Base-by-base conservation (phyloP, 306 rosid genomes). In the Malus domestica region DNA sequence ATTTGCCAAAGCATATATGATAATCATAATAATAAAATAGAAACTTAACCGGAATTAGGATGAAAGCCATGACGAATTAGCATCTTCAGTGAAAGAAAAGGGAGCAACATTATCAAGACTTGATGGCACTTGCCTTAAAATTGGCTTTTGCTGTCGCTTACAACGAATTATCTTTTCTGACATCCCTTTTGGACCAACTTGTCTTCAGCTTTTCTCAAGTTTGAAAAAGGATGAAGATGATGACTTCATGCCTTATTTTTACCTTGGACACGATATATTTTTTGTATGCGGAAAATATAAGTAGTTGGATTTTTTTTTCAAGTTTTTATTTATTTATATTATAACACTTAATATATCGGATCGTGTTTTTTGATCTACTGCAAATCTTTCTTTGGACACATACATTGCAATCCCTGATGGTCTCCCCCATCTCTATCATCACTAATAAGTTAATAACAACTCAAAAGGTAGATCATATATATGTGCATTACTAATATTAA, bases 171-270 rank as follows among this genome's bases (percentile, higher is more conserved):
- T 72, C 74, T 68, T 79, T 66, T 49, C 54, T 75, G 66, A 65
- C 63, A 7, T 16, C 1, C 80, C 75, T 83, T 83, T 86, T 84
- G 76, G 88, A 76, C 80, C 85, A 67, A 63, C 83, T 80, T 75
- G 85, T 81, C 73, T 65, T 51, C n/a, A 49, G 60, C 84, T 82
- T 83, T 75, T 70, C 10, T 45, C 35, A 80, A 79, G 79, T 76
- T 83, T 77, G 82, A 80, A 86, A 85, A 88, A 84, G 80, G 15
- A 78, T 8, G 73, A 80, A 87, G 73, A 70, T 23, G 74, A 80
- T 63, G 82, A 4, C 60, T 49, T 42, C 68, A 80, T 67, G 83
- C 80, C 20, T 55, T 52, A 14, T 29, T 72, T n/a, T 60, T 35
- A 35, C 8, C 3, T 14, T 6, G 10, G 44, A 35, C 8, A 35